A percentile compares a stretch with the other conserved stretches of the same genome.
Conservation (phyloP, 148 eudicot species). For the Vaccinium vitisidaea region DNA sequence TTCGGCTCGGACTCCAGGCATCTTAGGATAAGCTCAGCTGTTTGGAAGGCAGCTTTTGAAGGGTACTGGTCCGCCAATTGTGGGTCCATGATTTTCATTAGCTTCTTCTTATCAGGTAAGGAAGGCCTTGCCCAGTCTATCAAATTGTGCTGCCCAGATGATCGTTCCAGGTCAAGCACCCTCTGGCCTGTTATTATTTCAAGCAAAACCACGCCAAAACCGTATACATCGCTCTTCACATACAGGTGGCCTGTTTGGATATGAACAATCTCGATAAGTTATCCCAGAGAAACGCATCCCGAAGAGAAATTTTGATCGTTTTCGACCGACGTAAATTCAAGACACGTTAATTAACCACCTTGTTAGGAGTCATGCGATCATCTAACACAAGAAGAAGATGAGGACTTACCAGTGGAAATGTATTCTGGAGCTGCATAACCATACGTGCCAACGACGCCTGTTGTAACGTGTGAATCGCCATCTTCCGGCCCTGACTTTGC, state of each 20-base stretch:
- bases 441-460: conserved; percentile 74
- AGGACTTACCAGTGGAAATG: conserved; percentile 40
- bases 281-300: neutral
- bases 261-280: neutral
- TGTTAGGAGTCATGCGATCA: neutral
- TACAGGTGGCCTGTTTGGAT: conserved; percentile 49
- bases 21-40: conserved; percentile 46
- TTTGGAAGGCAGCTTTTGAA: conserved; percentile 36
- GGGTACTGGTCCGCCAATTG: conserved; percentile 51
- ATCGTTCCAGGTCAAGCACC: conserved; percentile 50
- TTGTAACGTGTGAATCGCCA: conserved; percentile 74
- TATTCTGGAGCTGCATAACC: conserved; percentile 95
- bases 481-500: conserved; percentile 74
- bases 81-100: conserved; percentile 58
- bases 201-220: conserved; percentile 73
- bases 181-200: conserved; percentile 58
- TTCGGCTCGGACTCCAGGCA: conserved; percentile 62
- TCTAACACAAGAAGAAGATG: neutral
- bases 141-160: conserved; percentile 42
- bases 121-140: conserved; percentile 68
- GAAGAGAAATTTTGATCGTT: neutral
- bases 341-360: neutral
- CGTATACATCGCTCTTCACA: conserved; percentile 74
- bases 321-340: neutral
- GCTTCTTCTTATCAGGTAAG: conserved; percentile 39